Conservation (phyloP, 495 filamentous ascomycete species). For the Hypoxylon fragiforme region DNA sequence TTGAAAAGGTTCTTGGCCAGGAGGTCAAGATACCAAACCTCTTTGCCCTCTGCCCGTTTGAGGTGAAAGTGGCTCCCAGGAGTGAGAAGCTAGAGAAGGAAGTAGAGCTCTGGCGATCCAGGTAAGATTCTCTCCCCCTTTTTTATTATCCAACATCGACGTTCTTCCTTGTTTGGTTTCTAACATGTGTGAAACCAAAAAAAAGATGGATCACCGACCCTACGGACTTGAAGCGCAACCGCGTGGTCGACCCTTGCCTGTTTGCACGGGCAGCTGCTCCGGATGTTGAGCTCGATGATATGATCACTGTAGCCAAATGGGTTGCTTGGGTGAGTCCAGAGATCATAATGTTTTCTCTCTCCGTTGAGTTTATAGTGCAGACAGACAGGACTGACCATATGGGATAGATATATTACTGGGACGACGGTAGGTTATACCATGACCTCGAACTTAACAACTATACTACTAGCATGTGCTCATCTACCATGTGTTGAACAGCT, state of each 20-base stretch:
- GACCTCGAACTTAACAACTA: neutral
- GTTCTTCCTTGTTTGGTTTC: no score
- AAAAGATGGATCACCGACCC: slow-evolving; percentile 9
- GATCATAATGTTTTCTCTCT: neutral
- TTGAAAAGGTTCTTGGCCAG: slow-evolving; percentile 15
- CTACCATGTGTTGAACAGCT: neutral
- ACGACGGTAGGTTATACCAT: neutral
- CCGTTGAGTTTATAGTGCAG: no score
- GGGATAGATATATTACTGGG: slow-evolving; percentile 13
- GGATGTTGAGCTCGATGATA: neutral
- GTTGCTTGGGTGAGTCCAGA: slow-evolving; percentile 9
- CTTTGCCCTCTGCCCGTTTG: slow-evolving; percentile 13
- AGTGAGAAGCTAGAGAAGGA: slow-evolving; percentile 3
- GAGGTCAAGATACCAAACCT: slow-evolving; percentile 9
- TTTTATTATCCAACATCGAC: neutral
- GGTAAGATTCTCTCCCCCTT: neutral
- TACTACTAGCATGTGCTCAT: neutral
- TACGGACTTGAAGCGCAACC: slow-evolving; percentile 14
- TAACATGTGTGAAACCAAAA: no score
- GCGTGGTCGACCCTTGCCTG: slow-evolving; percentile 8
- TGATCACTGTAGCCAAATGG: slow-evolving; percentile 4
- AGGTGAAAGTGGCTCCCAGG: neutral
- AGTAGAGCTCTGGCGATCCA: slow-evolving; percentile 14
- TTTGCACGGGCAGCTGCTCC: slow-evolving; percentile 7
- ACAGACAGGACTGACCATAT: neutral